Percentiles rank a stretch among this genome's conserved stretches.
Conservation (phyloP, 441 rosid species). For the Populus trichocarpa region DNA sequence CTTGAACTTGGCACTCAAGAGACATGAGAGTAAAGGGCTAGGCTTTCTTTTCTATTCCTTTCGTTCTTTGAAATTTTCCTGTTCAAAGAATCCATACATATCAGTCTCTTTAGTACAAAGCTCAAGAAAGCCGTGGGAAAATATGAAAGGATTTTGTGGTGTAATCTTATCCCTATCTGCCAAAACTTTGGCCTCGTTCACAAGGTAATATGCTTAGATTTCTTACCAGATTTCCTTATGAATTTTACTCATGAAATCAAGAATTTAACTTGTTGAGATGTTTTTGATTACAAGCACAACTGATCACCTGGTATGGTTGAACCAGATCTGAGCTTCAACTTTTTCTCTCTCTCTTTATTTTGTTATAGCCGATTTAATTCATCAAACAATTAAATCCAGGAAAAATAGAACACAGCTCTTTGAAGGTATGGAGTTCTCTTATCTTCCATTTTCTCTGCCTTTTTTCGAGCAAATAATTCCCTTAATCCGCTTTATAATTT, state of each 20-base stretch:
- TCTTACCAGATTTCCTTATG: background rate
- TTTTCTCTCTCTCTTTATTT: too few species aligned
- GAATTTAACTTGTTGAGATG: too few species aligned
- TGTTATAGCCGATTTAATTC: too few species aligned
- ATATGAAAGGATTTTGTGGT: slow-evolving; percentile 27
- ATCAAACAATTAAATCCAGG: too few species aligned
- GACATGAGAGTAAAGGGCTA: background rate
- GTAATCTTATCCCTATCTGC: background rate
- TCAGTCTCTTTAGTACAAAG: slow-evolving; percentile 20
- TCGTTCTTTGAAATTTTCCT: background rate
- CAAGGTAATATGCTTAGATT: background rate
- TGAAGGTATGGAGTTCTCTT: too few species aligned
- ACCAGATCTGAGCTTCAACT: too few species aligned
- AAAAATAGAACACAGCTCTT: too few species aligned
- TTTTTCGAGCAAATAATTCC: too few species aligned
- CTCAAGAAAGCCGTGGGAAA: slow-evolving; percentile 40
- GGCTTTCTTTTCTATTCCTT: background rate
- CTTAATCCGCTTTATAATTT: too few species aligned
- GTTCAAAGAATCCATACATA: background rate
- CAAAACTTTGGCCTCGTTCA: background rate
- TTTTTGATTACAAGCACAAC: too few species aligned
- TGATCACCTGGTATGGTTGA: too few species aligned
- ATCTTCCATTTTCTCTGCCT: too few species aligned
- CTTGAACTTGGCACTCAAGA: slow-evolving; percentile 31
- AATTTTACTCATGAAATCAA: background rate